Evolutionary conservation across 78 protist species (phyloP).

Genomic region (Dictyostelium brefeldianum): DNA sequence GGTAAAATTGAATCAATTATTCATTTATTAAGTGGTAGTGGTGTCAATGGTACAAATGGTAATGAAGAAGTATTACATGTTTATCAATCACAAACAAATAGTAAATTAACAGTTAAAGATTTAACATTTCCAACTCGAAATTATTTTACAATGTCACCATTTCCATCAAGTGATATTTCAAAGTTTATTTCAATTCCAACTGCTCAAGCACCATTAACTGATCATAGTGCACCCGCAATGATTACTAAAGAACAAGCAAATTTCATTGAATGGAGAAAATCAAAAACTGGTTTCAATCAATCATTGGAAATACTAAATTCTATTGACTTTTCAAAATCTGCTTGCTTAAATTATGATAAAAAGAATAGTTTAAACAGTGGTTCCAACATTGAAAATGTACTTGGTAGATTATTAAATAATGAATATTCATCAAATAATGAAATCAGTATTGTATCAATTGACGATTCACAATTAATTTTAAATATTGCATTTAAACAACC

Average conservation of each 20-base stretch:
- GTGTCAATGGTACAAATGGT: background rate
- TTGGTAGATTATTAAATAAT: conserved; percentile 27
- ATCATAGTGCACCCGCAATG: background rate
- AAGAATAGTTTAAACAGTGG: background rate
- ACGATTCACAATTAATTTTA: conserved; percentile 40
- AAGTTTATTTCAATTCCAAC: conserved; percentile 4
- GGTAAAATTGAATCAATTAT: background rate
- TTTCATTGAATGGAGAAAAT: conserved; percentile 54
- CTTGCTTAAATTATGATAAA: conserved; percentile 3
- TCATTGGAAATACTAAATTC: conserved; percentile 11
- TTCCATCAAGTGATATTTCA: background rate
- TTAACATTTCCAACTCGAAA: conserved; percentile 29
- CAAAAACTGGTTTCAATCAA: background rate
- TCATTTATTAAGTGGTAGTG: background rate
- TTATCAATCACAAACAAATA: too few species aligned
- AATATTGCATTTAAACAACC: conserved; percentile 32
- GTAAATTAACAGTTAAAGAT: background rate
- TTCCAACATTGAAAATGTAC: background rate
- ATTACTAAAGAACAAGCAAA: background rate
- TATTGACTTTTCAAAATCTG: conserved; percentile 1
- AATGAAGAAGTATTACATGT: background rate
- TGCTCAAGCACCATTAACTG: background rate
- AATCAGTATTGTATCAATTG: conserved; percentile 1
- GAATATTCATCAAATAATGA: background rate
- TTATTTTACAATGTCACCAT: conserved; percentile 22